Conservation (phyloP, 2,329 filamentous ascomycete genomes). For the Microdochium paspali region DNA sequence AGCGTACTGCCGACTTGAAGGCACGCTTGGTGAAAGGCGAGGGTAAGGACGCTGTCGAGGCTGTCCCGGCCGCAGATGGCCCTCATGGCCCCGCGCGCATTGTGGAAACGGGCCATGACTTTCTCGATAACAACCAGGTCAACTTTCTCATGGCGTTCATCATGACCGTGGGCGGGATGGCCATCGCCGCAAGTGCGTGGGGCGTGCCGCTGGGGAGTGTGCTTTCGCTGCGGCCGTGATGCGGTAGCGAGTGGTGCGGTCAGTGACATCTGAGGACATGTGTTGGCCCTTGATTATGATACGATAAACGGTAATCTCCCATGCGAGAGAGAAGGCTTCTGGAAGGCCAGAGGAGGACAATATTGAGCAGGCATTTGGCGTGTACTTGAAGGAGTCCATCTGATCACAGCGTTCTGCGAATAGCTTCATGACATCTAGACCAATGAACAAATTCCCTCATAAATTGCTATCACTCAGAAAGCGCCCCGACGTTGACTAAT, state of each 20-base stretch:
- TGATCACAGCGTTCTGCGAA: too few relatives aligned
- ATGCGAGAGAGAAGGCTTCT: too few relatives aligned
- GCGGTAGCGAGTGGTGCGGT: background rate
- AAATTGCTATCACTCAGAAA: too few relatives aligned
- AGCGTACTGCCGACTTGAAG: constrained; percentile 28
- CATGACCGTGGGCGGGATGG: constrained; percentile 75
- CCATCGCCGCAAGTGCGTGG: constrained; percentile 52
- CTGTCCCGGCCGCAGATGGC: constrained; percentile 27
- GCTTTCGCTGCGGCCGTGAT: background rate
- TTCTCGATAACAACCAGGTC: constrained; percentile 91
- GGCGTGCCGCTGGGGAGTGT: constrained; percentile 32
- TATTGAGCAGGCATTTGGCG: too few relatives aligned
- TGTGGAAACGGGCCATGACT: constrained; percentile 57
- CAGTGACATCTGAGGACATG: too few relatives aligned
- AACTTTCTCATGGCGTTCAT: constrained; percentile 83
- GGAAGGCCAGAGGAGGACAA: too few relatives aligned
- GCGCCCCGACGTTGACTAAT: too few relatives aligned
- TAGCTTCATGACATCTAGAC: too few relatives aligned
- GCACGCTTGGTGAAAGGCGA: constrained; percentile 31
- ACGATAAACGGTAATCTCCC: too few relatives aligned
- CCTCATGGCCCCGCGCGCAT: constrained; percentile 50
- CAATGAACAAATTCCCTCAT: too few relatives aligned
- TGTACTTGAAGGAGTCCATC: too few relatives aligned
- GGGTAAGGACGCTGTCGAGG: constrained; percentile 31
- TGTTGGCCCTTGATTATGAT: too few relatives aligned